Evolutionary conservation across 2,329 filamentous ascomycete species (phyloP).

Genomic region (Ascomycota sp.): DNA sequence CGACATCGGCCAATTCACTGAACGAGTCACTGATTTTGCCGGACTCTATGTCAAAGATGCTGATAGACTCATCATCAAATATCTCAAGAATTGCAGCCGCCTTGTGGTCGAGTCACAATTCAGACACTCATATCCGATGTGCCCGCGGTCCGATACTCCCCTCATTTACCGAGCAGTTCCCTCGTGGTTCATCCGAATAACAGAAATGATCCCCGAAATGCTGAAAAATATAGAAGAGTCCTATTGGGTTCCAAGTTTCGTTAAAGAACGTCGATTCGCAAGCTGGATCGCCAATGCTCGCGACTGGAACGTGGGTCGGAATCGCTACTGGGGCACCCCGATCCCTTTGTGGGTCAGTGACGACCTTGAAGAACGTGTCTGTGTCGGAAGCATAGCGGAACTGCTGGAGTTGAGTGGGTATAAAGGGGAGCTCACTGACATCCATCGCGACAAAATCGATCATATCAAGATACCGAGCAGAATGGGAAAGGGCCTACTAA

Average conservation of each 20-base stretch:
- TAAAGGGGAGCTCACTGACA: conserved; percentile 56
- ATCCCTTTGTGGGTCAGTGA: conserved; percentile 83
- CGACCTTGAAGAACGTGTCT: conserved; percentile 67
- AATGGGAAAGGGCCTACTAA: conserved; percentile 62
- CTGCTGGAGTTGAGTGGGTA: conserved; percentile 73
- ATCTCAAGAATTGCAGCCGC: conserved; percentile 54
- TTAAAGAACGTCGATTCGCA: conserved; percentile 77
- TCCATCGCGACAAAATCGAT: conserved; percentile 85
- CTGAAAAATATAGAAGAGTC: conserved; percentile 73
- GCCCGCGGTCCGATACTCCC: conserved; percentile 82
- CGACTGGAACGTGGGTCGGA: conserved; percentile 89
- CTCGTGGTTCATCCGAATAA: conserved; percentile 84
- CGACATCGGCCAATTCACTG: conserved; percentile 57
- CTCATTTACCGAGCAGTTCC: conserved; percentile 82
- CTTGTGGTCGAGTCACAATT: conserved; percentile 70
- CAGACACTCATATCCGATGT: conserved; percentile 82
- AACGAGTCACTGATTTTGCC: conserved; percentile 54
- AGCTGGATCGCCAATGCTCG: conserved; percentile 81
- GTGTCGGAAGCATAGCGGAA: conserved; percentile 65
- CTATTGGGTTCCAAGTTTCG: conserved; percentile 75
- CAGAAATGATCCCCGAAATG: conserved; percentile 66
- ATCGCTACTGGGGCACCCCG: conserved; percentile 88
- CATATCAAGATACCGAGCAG: conserved; percentile 84
- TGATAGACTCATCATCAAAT: conserved; percentile 80
- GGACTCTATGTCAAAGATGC: conserved; percentile 81